Evolutionary conservation across 805 yeast genomes (phyloP), one percentile per base, ranked within the genome.

Genomic region (Saturnispora zaruensis): DNA sequence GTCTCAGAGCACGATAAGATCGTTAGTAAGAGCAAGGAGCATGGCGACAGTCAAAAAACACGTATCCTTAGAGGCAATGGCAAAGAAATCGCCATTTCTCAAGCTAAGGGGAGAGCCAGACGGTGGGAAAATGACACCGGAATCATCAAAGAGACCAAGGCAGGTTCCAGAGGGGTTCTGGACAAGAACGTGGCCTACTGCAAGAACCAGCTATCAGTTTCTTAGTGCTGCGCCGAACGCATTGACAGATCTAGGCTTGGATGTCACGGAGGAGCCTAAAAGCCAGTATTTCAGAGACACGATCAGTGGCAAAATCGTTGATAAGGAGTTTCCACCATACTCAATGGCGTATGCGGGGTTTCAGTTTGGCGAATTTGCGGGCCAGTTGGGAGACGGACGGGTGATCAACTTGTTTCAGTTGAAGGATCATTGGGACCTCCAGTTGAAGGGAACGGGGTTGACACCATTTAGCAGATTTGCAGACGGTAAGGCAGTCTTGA

Each of bases 341-440:
- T 79, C 96, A 11, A 90, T 85, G 64, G 87, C 91, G 0, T 91
- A 91, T 65, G 96, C 98, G 1, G 99, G 99, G 1, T 88, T 84
- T 74, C 99, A 91, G 62, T 91, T 93, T 70, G 98, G 99, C 3
- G 79, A 78, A 55, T 91, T 91, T 78, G 97, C 97, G 0, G 98
- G 98, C 2, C 99, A 93, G 65, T 69, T 91, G 53, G 99, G 99
- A 6, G 99, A 91, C 64, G 99, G 99, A 1, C 71, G 99, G 52
- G 96, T 88, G 2, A 76, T 82, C 6, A 87, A 85, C 59, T 67
- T 91, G 42, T 90, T 91, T 67, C 91, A 86, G 55, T 66, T 84
- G 0, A 57, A 59, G 24, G 63, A 66, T 36, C 40, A 20, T 33
- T 82, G 74, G 58, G 91, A 83, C 55, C 56, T 91, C 2, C 98